These are phyloP conservation scores for Pythium utonaiense DNA, from an alignment of 352 stramenopile genomes.

Conservation along the genomic window DNA sequence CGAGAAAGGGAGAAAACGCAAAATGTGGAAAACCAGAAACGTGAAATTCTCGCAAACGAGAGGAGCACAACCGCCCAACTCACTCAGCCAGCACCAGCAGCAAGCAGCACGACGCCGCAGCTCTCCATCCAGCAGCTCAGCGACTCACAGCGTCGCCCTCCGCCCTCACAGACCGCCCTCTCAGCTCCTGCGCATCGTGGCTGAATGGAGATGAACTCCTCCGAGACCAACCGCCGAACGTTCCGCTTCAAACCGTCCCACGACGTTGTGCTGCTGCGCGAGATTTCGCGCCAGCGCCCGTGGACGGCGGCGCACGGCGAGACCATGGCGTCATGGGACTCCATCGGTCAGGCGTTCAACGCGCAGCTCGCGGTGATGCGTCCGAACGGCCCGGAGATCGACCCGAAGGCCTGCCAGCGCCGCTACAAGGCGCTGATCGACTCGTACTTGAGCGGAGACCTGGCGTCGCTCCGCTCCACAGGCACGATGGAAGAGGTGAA, in stretches of 20 bases:
- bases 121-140: neutral
- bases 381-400: conserved; percentile 14
- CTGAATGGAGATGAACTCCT: conserved; percentile 6
- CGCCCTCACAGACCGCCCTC: neutral
- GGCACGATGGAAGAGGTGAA: conserved; percentile 17
- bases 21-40: conserved; percentile 22
- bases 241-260: conserved; percentile 24
- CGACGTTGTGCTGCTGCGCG: conserved; percentile 19
- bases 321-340: conserved; percentile 20
- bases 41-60: conserved; percentile 16
- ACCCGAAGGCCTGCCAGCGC: conserved; percentile 21
- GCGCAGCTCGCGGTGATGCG: conserved; percentile 17
- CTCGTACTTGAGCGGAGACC: conserved; percentile 22
- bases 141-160: neutral
- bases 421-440: conserved; percentile 23
- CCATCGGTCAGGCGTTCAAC: conserved; percentile 23
- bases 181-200: neutral
- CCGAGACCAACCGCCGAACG: conserved; percentile 16
- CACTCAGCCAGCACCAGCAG: neutral
- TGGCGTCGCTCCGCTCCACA: conserved; percentile 19
- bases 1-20: conserved; percentile 14
- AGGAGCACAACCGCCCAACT: conserved; percentile 5
- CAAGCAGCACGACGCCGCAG: neutral
- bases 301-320: conserved; percentile 21
- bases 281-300: conserved; percentile 17